phyloP scores from a whole-genome alignment of 2,329 filamentous ascomycete species.

The Magnaporthiopsis poae region DNA sequence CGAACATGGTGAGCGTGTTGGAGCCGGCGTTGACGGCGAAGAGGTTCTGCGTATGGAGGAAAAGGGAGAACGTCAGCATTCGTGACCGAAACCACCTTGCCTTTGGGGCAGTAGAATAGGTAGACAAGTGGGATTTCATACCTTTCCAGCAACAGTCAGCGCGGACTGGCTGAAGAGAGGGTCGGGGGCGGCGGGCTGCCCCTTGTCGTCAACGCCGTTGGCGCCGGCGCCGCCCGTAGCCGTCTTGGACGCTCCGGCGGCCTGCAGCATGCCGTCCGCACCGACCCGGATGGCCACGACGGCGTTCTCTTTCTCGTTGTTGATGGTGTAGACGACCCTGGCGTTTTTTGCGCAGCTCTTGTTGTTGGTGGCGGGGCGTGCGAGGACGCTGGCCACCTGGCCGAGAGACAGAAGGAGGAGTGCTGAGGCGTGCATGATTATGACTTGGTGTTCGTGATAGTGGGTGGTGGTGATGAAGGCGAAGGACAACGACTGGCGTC shows the following conservation, averaged over 20 bases:
- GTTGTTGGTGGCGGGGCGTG: background rate
- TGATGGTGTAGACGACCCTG: conserved; percentile 47
- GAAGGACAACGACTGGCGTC: too few relatives aligned
- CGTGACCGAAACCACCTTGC: too few relatives aligned
- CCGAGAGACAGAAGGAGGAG: background rate
- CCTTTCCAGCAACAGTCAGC: conserved; percentile 34
- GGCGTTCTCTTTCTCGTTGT: conserved; percentile 39
- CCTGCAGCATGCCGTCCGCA: conserved; percentile 21
- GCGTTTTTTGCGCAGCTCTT: conserved; percentile 10
- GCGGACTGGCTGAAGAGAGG: conserved; percentile 41
- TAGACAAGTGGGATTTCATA: too few relatives aligned
- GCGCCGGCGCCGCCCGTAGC: conserved; percentile 38
- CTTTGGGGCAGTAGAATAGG: too few relatives aligned
- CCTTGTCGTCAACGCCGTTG: conserved; percentile 27
- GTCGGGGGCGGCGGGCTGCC: conserved; percentile 32
- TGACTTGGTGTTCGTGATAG: background rate
- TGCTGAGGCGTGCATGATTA: background rate
- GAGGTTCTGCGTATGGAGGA: conserved; percentile 25
- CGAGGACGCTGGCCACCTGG: background rate
- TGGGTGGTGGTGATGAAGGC: too few relatives aligned
- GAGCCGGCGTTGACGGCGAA: conserved; percentile 46
- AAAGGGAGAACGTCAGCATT: too few relatives aligned
- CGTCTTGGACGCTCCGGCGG: conserved; percentile 21
- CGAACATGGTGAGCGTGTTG: conserved; percentile 41
- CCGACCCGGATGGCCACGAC: conserved; percentile 29